Evolutionary conservation across 176 grass and related monocot species (phyloP), one percentile per base, ranked within the genome.

Genomic region (Stipa capillata): DNA sequence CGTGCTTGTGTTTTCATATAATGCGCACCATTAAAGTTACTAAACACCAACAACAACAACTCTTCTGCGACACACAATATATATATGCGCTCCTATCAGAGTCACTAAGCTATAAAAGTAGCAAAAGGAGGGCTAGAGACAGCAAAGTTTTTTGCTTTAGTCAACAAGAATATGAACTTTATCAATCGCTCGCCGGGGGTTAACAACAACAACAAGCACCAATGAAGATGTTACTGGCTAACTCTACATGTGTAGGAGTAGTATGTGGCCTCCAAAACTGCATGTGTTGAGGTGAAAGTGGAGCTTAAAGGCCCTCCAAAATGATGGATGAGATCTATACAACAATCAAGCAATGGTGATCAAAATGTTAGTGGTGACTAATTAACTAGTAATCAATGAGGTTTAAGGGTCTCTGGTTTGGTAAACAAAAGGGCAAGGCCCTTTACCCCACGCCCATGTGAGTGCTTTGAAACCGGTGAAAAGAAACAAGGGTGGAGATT

Each of bases 391-490:
- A 28, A 58, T 58, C 0, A 67, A 20, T 39, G 53, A 4, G 24
- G 28, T 54, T 10, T 4, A 3, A 48, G 17, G 57, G 57, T 47
- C n/a, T 21, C 14, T 16, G 33, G 6, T 18, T 49, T n/a, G 64
- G 34, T 65, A 35, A 6, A 64, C 34, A 54, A 50, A 73, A 41
- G 25, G 24, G 20, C 3, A 28, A 12, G 35, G 80, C 34, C 23
- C 67, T 73, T 27, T 44, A 33, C 61, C 50, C 73, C 54, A 79
- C 58, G 74, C 43, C 70, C 80, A 87, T 83, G 48, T 75, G 81
- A 65, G 2, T 4, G 79, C 74, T 25, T 84, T 75, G 87, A 80
- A 78, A 84, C 55, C 1, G 81, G 89, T 73, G 85, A 81, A 80
- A 77, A 69, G 55, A 76, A 66, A 52, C 43, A 3, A 23, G n/a